Evolutionary conservation across 345 rosid species (phyloP).

Genomic region (Populus pruinosa): DNA sequence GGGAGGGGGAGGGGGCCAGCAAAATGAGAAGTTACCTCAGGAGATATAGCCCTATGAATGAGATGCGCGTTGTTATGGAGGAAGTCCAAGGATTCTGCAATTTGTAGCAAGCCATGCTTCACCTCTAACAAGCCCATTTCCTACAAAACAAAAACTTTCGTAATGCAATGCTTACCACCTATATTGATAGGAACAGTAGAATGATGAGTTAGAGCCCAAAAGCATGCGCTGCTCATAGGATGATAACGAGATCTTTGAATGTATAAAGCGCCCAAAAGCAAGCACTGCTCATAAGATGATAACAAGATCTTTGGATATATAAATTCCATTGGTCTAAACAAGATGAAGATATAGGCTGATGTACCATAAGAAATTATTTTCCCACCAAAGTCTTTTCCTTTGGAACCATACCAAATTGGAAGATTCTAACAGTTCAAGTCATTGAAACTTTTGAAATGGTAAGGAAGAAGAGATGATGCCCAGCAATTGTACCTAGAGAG

Average conservation of each 20-base stretch:
- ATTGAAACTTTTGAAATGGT: too few relatives aligned
- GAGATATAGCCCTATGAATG: slow-evolving; percentile 82
- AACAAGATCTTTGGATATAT: neutral
- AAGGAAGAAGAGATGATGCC: neutral
- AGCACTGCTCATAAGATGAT: neutral
- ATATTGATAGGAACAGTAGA: neutral
- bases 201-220: neutral
- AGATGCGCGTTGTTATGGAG: slow-evolving; percentile 83
- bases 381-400: neutral
- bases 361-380: neutral
- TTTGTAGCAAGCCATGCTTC: slow-evolving; percentile 90
- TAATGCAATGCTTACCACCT: neutral
- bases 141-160: slow-evolving; percentile 30
- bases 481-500: neutral
- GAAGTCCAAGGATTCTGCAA: slow-evolving; percentile 83
- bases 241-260: neutral
- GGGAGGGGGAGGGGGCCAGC: neutral
- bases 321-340: neutral
- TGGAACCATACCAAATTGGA: too few relatives aligned
- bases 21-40: slow-evolving; percentile 53
- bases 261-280: too few relatives aligned
- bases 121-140: slow-evolving; percentile 94
- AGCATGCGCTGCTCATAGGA: neutral
- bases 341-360: neutral
- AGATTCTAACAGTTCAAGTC: too few relatives aligned